phyloP scores from a whole-genome alignment of 163 green algal genomes.

The Chlamydomonas reinhardtii region DNA sequence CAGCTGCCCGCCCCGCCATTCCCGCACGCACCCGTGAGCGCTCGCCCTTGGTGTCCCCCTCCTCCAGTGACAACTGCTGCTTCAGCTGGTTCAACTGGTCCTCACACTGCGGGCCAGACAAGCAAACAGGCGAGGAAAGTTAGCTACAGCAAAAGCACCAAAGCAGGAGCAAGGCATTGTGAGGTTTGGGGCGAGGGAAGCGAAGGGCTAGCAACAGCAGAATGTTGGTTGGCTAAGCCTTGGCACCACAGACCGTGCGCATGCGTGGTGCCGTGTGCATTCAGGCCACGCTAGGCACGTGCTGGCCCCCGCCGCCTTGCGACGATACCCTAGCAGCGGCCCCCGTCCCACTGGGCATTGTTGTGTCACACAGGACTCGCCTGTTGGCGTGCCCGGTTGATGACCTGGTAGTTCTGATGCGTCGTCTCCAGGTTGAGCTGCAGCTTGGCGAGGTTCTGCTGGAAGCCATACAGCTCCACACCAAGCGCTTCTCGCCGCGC shows the following conservation, averaged over 20 bases:
- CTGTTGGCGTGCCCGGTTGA: constrained; percentile 57
- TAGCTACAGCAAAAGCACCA: not conserved
- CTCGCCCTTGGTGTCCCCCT: constrained; percentile 55
- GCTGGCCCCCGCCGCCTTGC: too few relatives aligned
- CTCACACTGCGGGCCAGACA: constrained; percentile 66
- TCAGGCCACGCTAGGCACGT: too few relatives aligned
- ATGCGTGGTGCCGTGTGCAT: too few relatives aligned
- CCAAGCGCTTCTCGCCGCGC: constrained; percentile 83
- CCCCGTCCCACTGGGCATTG: too few relatives aligned
- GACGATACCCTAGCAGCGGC: too few relatives aligned
- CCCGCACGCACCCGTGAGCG: constrained; percentile 44
- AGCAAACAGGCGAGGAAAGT: too few relatives aligned
- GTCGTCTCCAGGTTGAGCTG: constrained; percentile 87
- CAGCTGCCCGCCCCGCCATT: not conserved
- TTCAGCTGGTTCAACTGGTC: constrained; percentile 65
- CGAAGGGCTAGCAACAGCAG: too few relatives aligned
- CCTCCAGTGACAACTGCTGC: constrained; percentile 42
- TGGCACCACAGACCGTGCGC: too few relatives aligned
- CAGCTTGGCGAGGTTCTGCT: constrained; percentile 91
- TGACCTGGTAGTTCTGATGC: constrained; percentile 74
- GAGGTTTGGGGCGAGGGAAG: too few relatives aligned
- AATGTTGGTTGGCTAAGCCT: too few relatives aligned
- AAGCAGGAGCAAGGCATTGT: too few relatives aligned
- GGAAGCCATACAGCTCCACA: constrained; percentile 93
- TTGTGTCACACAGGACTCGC: too few relatives aligned